Evolutionary conservation across 495 filamentous ascomycete species (phyloP), one percentile per base, ranked within the genome.

Genomic region (Cercophora scortea): DNA sequence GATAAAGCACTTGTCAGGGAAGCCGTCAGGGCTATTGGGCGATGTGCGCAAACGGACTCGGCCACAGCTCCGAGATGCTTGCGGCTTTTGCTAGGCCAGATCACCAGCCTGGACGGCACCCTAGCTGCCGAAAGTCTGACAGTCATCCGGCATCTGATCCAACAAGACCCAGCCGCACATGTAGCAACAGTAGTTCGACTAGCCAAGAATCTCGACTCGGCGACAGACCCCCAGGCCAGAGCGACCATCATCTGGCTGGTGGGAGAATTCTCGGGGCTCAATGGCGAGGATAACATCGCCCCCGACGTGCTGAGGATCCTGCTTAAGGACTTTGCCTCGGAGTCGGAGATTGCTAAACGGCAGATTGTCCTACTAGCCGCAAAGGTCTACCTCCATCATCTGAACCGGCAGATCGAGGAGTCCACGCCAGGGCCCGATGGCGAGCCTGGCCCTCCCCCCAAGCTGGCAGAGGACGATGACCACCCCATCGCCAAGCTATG

Each of bases 221-320:
- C 87, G 8, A 90, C 84, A 2, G 88, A 89, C 51, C 81, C 93
- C 6, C 84, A 87, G 49, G 94, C 93, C 4, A 77, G 93, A 50
- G 92, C 94, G 12, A 92, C 84, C 34, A 96, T 97, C 53, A 88
- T 97, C 57, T 98, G 93, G 93, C 82, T 98, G 4, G 91, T 98
- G 0, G 93, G 93, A 47, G 93, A 98, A 68, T 97, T 89, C 60
- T 81, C 93, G 1, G 88, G 88, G 0, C 59, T 85, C 10, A 83
- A 91, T 52, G 77, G 82, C 3, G 84, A 87, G 56, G 80, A 88
- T 48, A 94, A 93, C 62, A 88, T 98, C 52, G 93, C 94, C 0
- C 82, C 92, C 0, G 93, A 98, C 61, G 91, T 96, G 16, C 75
- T 97, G 3, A 81, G 94, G n/a, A 85, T 97, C 12, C 73, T 98